phyloP scores from a whole-genome alignment of 768 basidiomycete genomes.

The Mycena indigotica region DNA sequence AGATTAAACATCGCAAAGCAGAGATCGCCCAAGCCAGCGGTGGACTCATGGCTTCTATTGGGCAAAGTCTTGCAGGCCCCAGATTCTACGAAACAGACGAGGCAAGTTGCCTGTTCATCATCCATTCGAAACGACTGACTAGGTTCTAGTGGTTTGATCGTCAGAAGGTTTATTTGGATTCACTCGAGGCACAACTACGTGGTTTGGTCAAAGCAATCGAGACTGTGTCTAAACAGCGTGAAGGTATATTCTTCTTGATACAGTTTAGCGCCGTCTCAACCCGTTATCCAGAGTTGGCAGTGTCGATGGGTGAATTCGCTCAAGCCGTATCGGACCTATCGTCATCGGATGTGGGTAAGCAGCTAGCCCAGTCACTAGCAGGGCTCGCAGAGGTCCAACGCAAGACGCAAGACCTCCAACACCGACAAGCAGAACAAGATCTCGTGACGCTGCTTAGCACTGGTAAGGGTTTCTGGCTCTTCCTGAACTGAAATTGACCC shows the following conservation, averaged over 20 bases:
- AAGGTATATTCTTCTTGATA: constrained; percentile 53
- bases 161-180: constrained; percentile 82
- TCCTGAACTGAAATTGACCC: not conserved
- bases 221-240: constrained; percentile 77
- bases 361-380: constrained; percentile 69
- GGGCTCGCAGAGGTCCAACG: constrained; percentile 75
- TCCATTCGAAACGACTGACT: constrained; percentile 19
- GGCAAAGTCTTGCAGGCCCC: constrained; percentile 75
- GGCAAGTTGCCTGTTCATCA: too few relatives aligned
- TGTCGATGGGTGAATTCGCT: constrained; percentile 77
- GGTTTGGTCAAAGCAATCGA: constrained; percentile 88
- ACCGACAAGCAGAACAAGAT: constrained; percentile 78
- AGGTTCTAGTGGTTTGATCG: constrained; percentile 85
- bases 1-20: constrained; percentile 88
- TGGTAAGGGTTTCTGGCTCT: constrained; percentile 38
- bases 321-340: constrained; percentile 70
- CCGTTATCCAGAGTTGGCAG: constrained; percentile 60
- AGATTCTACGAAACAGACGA: constrained; percentile 90
- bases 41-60: constrained; percentile 82
- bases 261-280: not conserved
- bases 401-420: constrained; percentile 73
- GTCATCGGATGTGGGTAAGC: constrained; percentile 72
- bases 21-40: constrained; percentile 78
- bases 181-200: constrained; percentile 86
- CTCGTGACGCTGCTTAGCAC: constrained; percentile 79